A percentile compares a stretch with the other conserved stretches of the same genome.
These are phyloP conservation scores for Lolium multiflorum DNA, from an alignment of 176 grass and related monocot species.

Conservation along the genomic window DNA sequence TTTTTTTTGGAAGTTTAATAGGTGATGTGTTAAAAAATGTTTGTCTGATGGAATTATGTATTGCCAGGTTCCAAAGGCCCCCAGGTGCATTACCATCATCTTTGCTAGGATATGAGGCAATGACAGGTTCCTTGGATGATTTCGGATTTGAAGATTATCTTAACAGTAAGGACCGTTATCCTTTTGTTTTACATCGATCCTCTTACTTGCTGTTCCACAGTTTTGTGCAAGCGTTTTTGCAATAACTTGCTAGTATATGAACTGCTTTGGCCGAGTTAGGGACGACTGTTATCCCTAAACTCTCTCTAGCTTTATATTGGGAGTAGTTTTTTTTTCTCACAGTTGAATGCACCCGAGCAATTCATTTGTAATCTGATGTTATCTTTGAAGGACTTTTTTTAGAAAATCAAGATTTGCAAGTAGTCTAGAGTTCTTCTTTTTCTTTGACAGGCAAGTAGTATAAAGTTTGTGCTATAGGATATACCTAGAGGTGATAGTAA, in stretches of 20 bases:
- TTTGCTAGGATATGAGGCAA: conserved; percentile 85
- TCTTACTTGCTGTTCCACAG: conserved; percentile 19
- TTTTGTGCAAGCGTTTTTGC: neutral
- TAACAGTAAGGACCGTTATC: conserved; percentile 60
- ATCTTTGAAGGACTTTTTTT: neutral
- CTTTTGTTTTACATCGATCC: neutral
- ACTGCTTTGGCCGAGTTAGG: neutral
- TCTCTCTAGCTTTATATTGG: conserved; percentile 5
- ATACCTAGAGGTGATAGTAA: neutral
- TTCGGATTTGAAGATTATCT: conserved; percentile 98
- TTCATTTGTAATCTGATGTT: neutral
- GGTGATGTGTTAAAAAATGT: neutral
- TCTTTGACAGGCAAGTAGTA: neutral
- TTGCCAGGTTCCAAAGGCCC: conserved; percentile 88
- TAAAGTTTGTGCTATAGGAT: neutral
- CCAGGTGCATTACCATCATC: conserved; percentile 84
- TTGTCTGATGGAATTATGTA: neutral
- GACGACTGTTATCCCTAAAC: neutral
- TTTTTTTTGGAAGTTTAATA: neutral
- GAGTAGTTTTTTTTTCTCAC: neutral
- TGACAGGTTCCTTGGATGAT: conserved; percentile 94
- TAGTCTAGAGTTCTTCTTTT: too few species aligned
- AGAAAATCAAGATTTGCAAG: neutral
- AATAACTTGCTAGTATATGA: neutral
- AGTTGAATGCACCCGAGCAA: neutral